Conservation (phyloP, 2,329 filamentous ascomycete species). For the Orbilia oligospora region DNA sequence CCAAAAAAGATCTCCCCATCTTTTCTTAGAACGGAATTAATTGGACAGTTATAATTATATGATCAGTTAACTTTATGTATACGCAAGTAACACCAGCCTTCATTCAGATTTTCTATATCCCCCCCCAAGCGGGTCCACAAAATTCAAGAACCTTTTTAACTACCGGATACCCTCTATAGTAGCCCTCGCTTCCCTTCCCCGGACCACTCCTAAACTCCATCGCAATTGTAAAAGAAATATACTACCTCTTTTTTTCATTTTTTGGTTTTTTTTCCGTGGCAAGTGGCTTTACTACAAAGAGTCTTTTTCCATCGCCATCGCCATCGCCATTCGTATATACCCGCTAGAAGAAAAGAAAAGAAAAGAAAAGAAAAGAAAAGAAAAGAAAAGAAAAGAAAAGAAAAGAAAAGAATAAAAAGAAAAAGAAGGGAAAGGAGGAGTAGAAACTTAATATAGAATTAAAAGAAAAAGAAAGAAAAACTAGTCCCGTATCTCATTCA, state of each 20-base stretch:
- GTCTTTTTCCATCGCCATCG: too few species aligned
- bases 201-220: background rate
- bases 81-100: background rate
- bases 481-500: background rate
- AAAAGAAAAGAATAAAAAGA: background rate
- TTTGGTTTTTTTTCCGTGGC: too few species aligned
- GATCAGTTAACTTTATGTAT: background rate
- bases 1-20: too few species aligned
- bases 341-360: too few species aligned
- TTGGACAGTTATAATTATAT: too few species aligned
- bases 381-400: background rate
- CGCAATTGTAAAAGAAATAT: too few species aligned
- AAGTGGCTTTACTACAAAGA: too few species aligned
- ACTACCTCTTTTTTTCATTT: too few species aligned
- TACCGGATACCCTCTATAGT: background rate
- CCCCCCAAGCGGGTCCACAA: background rate
- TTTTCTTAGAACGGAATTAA: too few species aligned
- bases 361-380: background rate
- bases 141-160: too few species aligned
- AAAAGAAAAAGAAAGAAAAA: background rate
- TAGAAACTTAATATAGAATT: background rate
- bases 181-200: too few species aligned
- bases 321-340: too few species aligned
- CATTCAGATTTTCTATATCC: background rate
- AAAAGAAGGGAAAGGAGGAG: background rate